phyloP scores from a whole-genome alignment of 768 basidiomycete species.

The Gyrodon lividus region DNA sequence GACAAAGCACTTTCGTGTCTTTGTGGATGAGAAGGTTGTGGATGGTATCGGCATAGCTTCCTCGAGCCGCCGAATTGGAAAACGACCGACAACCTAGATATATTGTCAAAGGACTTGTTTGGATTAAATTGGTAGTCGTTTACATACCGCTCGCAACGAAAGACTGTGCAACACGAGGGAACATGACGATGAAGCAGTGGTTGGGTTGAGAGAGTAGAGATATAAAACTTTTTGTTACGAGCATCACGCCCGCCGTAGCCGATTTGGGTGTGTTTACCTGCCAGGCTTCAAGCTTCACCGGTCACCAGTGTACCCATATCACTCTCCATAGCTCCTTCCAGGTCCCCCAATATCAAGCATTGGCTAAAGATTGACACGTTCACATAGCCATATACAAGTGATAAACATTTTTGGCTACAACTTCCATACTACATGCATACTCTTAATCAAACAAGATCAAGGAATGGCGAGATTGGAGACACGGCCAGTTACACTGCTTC shows the following conservation, averaged over 20 bases:
- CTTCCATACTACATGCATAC: constrained; percentile 12
- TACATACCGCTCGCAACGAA: constrained; percentile 50
- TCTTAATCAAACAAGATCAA: constrained; percentile 1
- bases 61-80: constrained; percentile 71
- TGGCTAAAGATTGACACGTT: constrained; percentile 1
- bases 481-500: neutral
- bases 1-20: constrained; percentile 89
- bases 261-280: constrained; percentile 29
- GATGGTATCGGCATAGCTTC: constrained; percentile 85
- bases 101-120: neutral
- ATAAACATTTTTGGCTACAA: constrained; percentile 18
- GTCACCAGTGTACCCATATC: no score
- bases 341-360: neutral
- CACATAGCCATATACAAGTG: constrained; percentile 1
- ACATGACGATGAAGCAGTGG: constrained; percentile 41
- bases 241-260: constrained; percentile 18
- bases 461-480: neutral
- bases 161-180: constrained; percentile 60
- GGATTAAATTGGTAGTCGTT: neutral
- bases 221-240: constrained; percentile 10
- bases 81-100: constrained; percentile 68
- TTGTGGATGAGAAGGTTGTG: constrained; percentile 90
- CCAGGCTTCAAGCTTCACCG: no score
- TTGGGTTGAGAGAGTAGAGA: constrained; percentile 10
- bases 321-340: neutral